Evolutionary conservation across 768 basidiomycete species (phyloP), one percentile per base, ranked within the genome.

Genomic region (Mycena pura): DNA sequence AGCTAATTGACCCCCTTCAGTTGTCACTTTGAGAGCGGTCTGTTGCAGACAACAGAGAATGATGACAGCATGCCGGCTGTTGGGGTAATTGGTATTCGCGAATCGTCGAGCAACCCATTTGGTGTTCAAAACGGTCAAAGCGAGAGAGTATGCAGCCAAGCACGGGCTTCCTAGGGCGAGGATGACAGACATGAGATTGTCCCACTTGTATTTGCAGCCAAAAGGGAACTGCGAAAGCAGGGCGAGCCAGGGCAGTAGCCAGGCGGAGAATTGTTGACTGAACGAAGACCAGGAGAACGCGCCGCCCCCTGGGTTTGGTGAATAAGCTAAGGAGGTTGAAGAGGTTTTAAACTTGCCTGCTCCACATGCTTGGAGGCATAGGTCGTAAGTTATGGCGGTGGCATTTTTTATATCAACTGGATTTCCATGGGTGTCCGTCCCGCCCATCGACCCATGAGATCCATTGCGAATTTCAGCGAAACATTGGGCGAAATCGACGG

Each of bases 171-270:
- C 82, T 24, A 84, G 65, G 1, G 80, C 77, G 32, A 84, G 69
- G 8, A 84, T 14, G 19, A 77, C 75, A 8, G 80, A 77, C 61
- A 75, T 71, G 36, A 82, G 67, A 50, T 83, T 81, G 19, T 80
- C 79, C n/a, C 73, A 62, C 25, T 68, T 75, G 49, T 75, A 74
- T 11, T 63, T 70, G 28, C 77, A 73, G 8, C 81, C 81, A 24
- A 82, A 84, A 0, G 82, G 83, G n/a, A 84, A 76, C 45, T 82
- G 82, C 0, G 82, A 81, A 19, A 84, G 69, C 8, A 84, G 61
- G 1, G 82, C 80, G 13, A 84, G 74, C 74, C 80, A 82, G 7
- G 83, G 83, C 6, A 84, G 55, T 2, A 84, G 70, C 83, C 82
- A 84, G 0, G 80, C 64, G 9, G 74, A 71, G 63, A 78, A 82